These are phyloP conservation scores for Phoma herbarum DNA, from an alignment of 2,329 filamentous ascomycete genomes.

Conservation along the genomic window DNA sequence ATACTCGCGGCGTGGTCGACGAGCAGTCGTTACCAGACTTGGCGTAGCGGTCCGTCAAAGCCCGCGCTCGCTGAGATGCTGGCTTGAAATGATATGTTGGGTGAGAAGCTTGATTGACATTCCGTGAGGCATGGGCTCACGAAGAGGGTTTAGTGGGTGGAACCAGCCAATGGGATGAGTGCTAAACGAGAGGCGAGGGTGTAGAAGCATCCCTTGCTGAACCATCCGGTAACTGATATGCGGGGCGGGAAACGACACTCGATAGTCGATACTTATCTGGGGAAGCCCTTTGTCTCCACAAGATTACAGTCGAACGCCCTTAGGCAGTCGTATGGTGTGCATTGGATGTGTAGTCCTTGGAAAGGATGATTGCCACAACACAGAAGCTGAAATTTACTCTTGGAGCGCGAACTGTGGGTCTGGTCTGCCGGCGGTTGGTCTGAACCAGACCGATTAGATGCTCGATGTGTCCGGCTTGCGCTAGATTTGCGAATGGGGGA, in stretches of 20 bases:
- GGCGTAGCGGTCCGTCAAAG: slow-evolving; percentile 4
- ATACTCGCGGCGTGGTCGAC: neutral
- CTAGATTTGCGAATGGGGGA: neutral
- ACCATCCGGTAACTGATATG: neutral
- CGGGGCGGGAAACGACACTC: neutral
- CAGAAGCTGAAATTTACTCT: neutral
- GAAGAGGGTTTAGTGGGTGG: neutral
- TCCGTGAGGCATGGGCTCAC: neutral
- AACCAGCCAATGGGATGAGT: neutral
- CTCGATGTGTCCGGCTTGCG: neutral
- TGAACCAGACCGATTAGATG: neutral
- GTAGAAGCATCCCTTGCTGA: slow-evolving; percentile 17
- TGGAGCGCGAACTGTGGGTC: neutral
- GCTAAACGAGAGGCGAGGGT: neutral
- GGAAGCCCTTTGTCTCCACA: slow-evolving; percentile 5
- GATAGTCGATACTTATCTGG: neutral
- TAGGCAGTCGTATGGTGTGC: neutral
- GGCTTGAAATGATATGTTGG: slow-evolving; percentile 10
- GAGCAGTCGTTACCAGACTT: slow-evolving; percentile 1
- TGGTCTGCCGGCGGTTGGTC: neutral
- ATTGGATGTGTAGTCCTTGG: neutral
- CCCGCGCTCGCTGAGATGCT: neutral
- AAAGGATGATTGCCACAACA: neutral
- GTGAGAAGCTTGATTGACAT: slow-evolving; percentile 9
- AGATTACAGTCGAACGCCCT: neutral